Evolutionary conservation across 306 rosid genomes (phyloP).

Genomic region (Styphnolobium japonicum): DNA sequence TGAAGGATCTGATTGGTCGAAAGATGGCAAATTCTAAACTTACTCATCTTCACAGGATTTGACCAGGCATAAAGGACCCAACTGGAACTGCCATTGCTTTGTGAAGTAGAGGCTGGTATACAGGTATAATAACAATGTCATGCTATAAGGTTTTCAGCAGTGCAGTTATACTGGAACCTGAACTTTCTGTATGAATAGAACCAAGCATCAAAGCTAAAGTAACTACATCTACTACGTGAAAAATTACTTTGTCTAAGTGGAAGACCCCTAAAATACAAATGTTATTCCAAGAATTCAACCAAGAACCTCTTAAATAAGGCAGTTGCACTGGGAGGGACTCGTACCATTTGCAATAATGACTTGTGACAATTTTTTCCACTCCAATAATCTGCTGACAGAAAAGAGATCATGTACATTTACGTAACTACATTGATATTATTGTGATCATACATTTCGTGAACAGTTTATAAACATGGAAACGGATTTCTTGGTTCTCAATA

Average conservation of each 20-base stretch:
- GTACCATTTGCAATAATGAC: neutral
- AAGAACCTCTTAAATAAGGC: neutral
- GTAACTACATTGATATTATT: neutral
- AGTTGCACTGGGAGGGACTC: neutral
- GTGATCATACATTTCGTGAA: neutral
- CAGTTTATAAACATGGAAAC: neutral
- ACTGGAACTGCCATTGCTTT: constrained; percentile 17
- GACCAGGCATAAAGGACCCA: constrained; percentile 16
- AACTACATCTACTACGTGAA: neutral
- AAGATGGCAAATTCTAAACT: constrained; percentile 33
- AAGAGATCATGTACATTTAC: neutral
- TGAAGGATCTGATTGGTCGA: constrained; percentile 52
- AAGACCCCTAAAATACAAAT: neutral
- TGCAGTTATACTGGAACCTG: neutral
- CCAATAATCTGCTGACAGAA: neutral
- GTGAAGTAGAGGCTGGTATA: too few relatives aligned
- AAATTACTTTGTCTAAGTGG: neutral
- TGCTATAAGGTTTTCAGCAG: neutral
- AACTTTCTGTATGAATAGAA: neutral
- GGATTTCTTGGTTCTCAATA: neutral
- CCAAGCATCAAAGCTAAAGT: neutral
- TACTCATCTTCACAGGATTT: constrained; percentile 4
- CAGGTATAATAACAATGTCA: neutral
- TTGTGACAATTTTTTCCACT: neutral
- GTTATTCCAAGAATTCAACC: neutral